Base-by-base conservation (phyloP, 163 green algal species). In the Picocystis sp. region DNA sequence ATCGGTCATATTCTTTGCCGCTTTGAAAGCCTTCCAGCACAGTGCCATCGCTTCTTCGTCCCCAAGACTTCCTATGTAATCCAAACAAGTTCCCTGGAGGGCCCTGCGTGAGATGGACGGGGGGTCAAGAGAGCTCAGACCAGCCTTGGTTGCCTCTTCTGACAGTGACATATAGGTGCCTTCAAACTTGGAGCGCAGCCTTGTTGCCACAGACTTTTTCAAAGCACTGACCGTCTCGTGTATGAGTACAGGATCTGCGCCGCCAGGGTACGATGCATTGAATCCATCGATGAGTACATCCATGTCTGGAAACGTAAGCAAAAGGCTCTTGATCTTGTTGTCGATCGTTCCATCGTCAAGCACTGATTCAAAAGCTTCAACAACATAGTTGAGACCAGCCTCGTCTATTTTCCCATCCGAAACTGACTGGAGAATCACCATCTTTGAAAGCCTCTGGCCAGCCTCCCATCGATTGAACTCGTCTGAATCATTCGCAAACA, bases 1-100 rank as follows among this genome's bases (percentile, higher is more conserved):
- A 54, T 94, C 86, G 1, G 84, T 94, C 86, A 95, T 95, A 76
- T 95, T 95, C 50, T 64, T 83, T 3, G 86, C 84, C 6, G 53
- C 58, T 5, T 63, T 38, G 69, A 78, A 86, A 22, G 65, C 45
- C 48, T 17, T 19, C 14, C 19, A 15, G 25, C 6, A 33, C 41
- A 17, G 15, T 41, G 14, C n/a, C 45, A 15, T 19, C 2, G 45
- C 53, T 17, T 43, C 22, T 11, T 14, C 13, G 14, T 33, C 15
- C 3, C 42, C 13, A 33, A 6, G 3, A 33, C 15, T 59, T 21
- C 53, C 43, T 6, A 57, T 35, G 29, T 38, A 38, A 38, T 38
- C 29, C 29, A 38, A 38, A 38, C 29, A 38, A 8, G 29, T 38
- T 38, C 29, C 29, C 29, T 38, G 29, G 5, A 38, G 8, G 29